Evolutionary conservation across 2,329 filamentous ascomycete genomes (phyloP), one percentile per base, ranked within the genome.

Genomic region (Emmonsiellopsis sp.): DNA sequence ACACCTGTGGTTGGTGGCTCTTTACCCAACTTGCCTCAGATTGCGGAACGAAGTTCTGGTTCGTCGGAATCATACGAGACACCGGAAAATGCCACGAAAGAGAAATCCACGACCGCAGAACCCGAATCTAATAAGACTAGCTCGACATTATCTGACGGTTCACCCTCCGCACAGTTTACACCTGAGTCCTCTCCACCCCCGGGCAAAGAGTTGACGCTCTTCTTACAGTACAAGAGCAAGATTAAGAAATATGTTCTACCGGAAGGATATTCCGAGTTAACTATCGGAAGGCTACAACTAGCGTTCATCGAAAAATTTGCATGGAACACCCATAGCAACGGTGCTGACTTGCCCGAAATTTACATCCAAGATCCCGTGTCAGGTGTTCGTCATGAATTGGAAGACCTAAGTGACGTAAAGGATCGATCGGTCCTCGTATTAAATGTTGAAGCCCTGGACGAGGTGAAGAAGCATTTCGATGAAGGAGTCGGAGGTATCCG

Each of bases 291-390:
- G 26, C 72, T 98, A 54, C 92, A 98, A 68, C 79, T 98, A 31
- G 92, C 93, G 0, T 98, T 98, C 63, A 98, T 98, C 62, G 93
- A 98, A 62, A 98, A 96, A 67, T 98, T 98, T 66, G 93, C 92
- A 0, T 98, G 94, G 91, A 97, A 95, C 63, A 96, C 92, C 0
- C 91, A 97, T 62, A 86, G 89, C 56, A 94, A 96, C 63, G 93
- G 93, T 7, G 82, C 84, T 11, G 93, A 98, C 66, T 74, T 98
- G 45, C 93, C 93, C 0, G 93, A 98, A 63, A 97, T 98, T 13
- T 96, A 98, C 68, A 93, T 98, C 13, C 93, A 98, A 68, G 93
- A 98, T 67, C 86, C 91, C 0, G 81, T 96, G 2, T 97, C 93
- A 7, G 93, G 93, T 0, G 87, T 98, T n/a, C 86, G 93, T 13